These are phyloP conservation scores for Pseudevernia furfuracea DNA, from an alignment of 495 filamentous ascomycete genomes.

Conservation along the genomic window DNA sequence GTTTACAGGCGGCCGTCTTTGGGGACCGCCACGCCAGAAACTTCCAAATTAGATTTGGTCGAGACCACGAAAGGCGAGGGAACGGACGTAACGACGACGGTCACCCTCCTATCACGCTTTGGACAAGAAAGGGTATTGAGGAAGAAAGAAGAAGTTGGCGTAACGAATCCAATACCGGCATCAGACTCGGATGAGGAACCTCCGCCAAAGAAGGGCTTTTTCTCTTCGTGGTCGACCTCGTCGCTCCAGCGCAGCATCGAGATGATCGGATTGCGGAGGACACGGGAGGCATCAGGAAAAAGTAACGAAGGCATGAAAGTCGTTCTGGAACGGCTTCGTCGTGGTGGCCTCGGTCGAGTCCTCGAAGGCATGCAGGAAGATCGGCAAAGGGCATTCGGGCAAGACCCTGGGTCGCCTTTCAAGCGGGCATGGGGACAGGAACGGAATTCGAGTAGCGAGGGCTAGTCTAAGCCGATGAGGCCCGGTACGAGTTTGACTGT, in stretches of 20 bases:
- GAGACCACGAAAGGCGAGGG: slow-evolving; percentile 45
- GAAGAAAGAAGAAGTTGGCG: slow-evolving; percentile 33
- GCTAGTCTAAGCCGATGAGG: background rate
- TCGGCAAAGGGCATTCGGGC: slow-evolving; percentile 44
- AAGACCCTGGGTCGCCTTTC: slow-evolving; percentile 33
- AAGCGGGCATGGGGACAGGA: slow-evolving; percentile 42
- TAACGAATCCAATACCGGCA: slow-evolving; percentile 19
- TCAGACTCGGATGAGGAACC: slow-evolving; percentile 41
- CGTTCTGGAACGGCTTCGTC: slow-evolving; percentile 76
- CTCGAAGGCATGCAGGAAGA: slow-evolving; percentile 77
- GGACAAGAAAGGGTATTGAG: slow-evolving; percentile 61
- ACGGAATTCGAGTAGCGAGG: slow-evolving; percentile 19
- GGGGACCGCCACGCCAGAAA: slow-evolving; percentile 18
- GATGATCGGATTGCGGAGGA: slow-evolving; percentile 73
- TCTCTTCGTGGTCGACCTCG: slow-evolving; percentile 65
- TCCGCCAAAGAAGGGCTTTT: slow-evolving; percentile 52
- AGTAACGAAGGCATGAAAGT: slow-evolving; percentile 93
- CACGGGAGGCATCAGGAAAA: slow-evolving; percentile 73
- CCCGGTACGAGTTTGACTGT: background rate
- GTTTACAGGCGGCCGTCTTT: slow-evolving; percentile 50
- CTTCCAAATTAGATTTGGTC: slow-evolving; percentile 26
- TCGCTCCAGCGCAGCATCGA: slow-evolving; percentile 87
- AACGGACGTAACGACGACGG: slow-evolving; percentile 75
- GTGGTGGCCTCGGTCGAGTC: slow-evolving; percentile 75
- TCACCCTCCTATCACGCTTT: slow-evolving; percentile 77